A percentile compares a stretch with the other conserved stretches of the same genome.
phyloP scores from a whole-genome alignment of 202 grass and related monocot genomes.

The Tripidium arundinaceum region DNA sequence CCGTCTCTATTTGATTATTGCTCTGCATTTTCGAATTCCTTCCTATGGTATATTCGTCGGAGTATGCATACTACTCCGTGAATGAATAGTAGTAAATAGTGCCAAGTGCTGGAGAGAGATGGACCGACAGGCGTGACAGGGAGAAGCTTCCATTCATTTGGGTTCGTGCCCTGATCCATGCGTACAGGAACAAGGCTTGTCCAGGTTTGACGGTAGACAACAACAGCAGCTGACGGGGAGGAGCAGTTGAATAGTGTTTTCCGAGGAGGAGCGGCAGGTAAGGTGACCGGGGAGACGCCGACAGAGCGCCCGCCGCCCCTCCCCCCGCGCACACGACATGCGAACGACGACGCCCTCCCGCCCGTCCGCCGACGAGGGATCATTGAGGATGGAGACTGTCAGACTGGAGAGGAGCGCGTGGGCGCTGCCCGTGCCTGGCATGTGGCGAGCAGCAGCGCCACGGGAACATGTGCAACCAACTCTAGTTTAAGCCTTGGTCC shows the following conservation, averaged over 20 bases:
- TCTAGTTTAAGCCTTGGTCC: background rate
- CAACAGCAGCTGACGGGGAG: background rate
- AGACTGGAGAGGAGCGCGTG: background rate
- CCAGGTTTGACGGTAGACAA: background rate
- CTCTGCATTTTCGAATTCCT: background rate
- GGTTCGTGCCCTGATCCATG: background rate
- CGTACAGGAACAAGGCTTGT: background rate
- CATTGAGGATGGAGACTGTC: background rate
- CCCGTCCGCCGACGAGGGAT: background rate
- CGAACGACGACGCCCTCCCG: background rate
- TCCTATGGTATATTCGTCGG: background rate
- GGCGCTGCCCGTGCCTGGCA: background rate
- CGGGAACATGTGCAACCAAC: background rate
- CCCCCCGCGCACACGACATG: slow-evolving; percentile 7
- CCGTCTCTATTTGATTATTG: background rate
- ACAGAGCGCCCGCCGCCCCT: background rate
- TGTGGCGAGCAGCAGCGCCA: slow-evolving; percentile 6
- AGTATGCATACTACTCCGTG: background rate
- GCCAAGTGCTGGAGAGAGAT: background rate
- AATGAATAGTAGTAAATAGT: background rate
- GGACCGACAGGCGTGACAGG: background rate
- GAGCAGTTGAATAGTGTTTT: background rate
- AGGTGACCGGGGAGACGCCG: slow-evolving; percentile 1
- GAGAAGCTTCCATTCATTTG: background rate
- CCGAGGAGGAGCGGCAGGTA: background rate